These are phyloP conservation scores for Taxillus chinensis DNA, from an alignment of 164 flowering plant species.

Conservation along the genomic window DNA sequence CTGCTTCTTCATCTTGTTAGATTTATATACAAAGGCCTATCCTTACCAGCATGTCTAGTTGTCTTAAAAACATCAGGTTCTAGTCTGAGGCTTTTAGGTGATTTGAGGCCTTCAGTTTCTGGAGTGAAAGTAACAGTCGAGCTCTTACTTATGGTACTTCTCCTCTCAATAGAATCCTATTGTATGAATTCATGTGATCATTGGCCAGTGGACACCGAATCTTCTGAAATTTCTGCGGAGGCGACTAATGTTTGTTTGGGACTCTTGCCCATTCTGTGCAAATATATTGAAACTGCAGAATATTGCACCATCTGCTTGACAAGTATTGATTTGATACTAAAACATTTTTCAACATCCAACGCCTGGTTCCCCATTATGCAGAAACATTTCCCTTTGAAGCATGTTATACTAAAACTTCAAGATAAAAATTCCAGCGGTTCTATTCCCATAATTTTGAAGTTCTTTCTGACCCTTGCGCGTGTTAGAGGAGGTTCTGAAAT, in stretches of 20 bases:
- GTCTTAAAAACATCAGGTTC: constrained; percentile 45
- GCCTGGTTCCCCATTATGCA: constrained; percentile 82
- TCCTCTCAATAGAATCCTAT: constrained; percentile 33
- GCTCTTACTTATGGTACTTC: constrained; percentile 45
- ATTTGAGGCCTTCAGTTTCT: constrained; percentile 23
- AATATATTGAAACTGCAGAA: constrained; percentile 32
- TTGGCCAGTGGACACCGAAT: constrained; percentile 14
- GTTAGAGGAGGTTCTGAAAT: constrained; percentile 72
- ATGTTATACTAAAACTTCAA: constrained; percentile 48
- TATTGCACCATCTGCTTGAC: constrained; percentile 52
- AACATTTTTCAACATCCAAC: constrained; percentile 36
- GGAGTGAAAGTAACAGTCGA: constrained; percentile 27
- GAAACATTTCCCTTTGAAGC: constrained; percentile 50
- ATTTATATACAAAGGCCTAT: constrained; percentile 18
- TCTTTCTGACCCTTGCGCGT: constrained; percentile 69
- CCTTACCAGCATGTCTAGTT: constrained; percentile 22
- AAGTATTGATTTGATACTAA: constrained; percentile 44
- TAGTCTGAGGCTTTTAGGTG: constrained; percentile 48
- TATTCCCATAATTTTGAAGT: constrained; percentile 46
- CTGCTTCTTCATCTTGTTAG: constrained; percentile 52
- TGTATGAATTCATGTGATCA: constrained; percentile 8
- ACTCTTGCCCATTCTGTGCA: constrained; percentile 67
- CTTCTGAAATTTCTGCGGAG: constrained; percentile 31
- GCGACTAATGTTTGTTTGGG: constrained; percentile 44
- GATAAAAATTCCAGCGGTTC: constrained; percentile 32